Percentiles rank a stretch among this genome's conserved stretches.
phyloP scores from a whole-genome alignment of 805 yeast genomes.

The Pichia nakasei region DNA sequence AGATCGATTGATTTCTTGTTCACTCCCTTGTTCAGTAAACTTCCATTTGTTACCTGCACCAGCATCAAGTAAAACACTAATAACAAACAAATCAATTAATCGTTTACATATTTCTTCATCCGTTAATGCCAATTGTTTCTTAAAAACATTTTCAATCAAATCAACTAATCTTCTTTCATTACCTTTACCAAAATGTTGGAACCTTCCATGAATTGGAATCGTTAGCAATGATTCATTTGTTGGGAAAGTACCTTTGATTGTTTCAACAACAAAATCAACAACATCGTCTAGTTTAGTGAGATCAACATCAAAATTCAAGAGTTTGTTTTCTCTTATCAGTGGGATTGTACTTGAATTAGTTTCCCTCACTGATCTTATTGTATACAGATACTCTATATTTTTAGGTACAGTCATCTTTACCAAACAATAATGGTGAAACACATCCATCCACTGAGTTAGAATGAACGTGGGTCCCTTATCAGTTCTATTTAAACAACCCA shows the following conservation, averaged over 20 bases:
- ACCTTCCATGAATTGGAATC: constrained; percentile 62
- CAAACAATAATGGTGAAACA: no score
- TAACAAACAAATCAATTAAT: constrained; percentile 47
- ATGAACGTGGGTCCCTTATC: neutral
- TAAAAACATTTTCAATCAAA: constrained; percentile 32
- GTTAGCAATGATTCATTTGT: constrained; percentile 28
- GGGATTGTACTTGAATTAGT: constrained; percentile 36
- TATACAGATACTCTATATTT: constrained; percentile 29
- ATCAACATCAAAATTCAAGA: constrained; percentile 40
- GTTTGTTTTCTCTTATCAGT: constrained; percentile 29
- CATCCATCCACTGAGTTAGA: no score
- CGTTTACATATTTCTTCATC: constrained; percentile 42
- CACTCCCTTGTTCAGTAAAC: constrained; percentile 30
- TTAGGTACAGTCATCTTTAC: constrained; percentile 11
- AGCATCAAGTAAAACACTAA: constrained; percentile 57
- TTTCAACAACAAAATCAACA: constrained; percentile 36
- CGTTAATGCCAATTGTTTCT: constrained; percentile 6
- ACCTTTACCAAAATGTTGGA: constrained; percentile 55
- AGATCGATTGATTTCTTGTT: constrained; percentile 33
- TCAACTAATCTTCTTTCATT: constrained; percentile 35
- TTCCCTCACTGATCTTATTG: constrained; percentile 50
- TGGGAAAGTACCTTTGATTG: constrained; percentile 39
- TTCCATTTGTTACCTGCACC: constrained; percentile 60
- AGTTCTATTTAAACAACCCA: no score
- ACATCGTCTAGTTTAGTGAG: constrained; percentile 32